Percentiles rank a stretch among this genome's conserved stretches.
phyloP scores from a whole-genome alignment of 306 rosid species.

The Boehmeria nivea region DNA sequence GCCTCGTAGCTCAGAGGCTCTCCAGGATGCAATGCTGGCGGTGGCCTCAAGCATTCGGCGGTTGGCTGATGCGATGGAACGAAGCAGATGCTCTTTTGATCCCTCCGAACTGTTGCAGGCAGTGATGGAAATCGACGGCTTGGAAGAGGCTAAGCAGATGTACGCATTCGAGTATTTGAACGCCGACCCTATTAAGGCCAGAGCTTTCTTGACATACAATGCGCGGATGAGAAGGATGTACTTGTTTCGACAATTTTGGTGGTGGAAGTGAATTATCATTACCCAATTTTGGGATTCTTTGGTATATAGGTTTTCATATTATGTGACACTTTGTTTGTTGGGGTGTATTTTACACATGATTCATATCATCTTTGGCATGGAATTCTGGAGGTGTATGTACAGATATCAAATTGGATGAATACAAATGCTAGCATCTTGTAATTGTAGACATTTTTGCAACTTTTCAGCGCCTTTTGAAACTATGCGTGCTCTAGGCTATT shows the following conservation, averaged over 20 bases:
- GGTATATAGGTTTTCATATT: conserved; percentile 31
- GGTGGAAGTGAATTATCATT: conserved; percentile 52
- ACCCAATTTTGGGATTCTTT: conserved; percentile 11
- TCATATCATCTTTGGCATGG: conserved; percentile 20
- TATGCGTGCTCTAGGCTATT: neutral
- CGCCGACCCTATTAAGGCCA: conserved; percentile 67
- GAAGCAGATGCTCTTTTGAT: conserved; percentile 43
- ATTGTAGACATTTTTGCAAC: conserved; percentile 11
- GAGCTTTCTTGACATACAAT: conserved; percentile 69
- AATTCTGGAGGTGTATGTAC: conserved; percentile 34
- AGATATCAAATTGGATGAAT: conserved; percentile 22
- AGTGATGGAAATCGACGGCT: conserved; percentile 74
- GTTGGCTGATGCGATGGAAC: conserved; percentile 68
- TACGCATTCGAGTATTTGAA: conserved; percentile 75
- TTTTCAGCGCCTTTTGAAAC: neutral
- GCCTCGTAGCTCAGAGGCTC: conserved; percentile 52
- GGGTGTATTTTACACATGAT: too few relatives aligned
- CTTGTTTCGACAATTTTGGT: conserved; percentile 64
- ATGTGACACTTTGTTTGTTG: too few relatives aligned
- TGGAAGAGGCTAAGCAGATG: conserved; percentile 80
- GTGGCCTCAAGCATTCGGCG: conserved; percentile 64
- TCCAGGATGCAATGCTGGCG: conserved; percentile 61
- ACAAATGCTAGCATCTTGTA: conserved; percentile 2
- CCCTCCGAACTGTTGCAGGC: conserved; percentile 57
- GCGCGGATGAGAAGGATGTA: conserved; percentile 60